Conservation (phyloP, 2,329 filamentous ascomycete genomes). For the Monilinia polystroma region DNA sequence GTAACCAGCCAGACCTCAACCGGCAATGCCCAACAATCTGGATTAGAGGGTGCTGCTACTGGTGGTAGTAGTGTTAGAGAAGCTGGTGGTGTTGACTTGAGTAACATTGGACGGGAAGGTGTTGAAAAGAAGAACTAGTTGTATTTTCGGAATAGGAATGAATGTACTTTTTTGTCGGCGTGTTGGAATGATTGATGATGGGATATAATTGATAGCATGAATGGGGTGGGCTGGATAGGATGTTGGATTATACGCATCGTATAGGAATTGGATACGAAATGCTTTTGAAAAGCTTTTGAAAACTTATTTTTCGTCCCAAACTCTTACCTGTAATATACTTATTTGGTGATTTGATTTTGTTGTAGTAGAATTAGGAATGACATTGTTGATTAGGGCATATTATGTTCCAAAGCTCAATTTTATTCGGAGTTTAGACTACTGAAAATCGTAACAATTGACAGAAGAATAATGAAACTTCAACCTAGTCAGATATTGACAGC, state of each 20-base stretch:
- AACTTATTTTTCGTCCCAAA: neutral
- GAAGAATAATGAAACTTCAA: no score
- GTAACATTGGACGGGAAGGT: conserved; percentile 61
- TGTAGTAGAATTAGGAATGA: no score
- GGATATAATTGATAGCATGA: conserved; percentile 5
- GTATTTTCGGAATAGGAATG: neutral
- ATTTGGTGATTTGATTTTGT: neutral
- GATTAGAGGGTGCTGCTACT: conserved; percentile 59
- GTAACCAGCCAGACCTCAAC: conserved; percentile 48
- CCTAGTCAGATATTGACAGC: no score
- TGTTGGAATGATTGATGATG: conserved; percentile 13
- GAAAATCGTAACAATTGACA: no score
- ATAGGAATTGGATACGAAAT: neutral
- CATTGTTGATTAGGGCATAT: neutral
- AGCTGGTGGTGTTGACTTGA: conserved; percentile 53
- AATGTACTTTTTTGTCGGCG: neutral
- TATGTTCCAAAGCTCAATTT: no score
- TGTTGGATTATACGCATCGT: conserved; percentile 3
- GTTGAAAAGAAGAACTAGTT: conserved; percentile 46
- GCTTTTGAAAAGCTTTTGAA: neutral
- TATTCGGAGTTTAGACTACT: no score
- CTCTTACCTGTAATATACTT: no score
- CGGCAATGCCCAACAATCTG: conserved; percentile 49
- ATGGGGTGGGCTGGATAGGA: neutral
- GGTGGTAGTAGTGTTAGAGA: conserved; percentile 52